phyloP scores from a whole-genome alignment of 352 stramenopile genomes.

The Halophytophthora polymorphica region DNA sequence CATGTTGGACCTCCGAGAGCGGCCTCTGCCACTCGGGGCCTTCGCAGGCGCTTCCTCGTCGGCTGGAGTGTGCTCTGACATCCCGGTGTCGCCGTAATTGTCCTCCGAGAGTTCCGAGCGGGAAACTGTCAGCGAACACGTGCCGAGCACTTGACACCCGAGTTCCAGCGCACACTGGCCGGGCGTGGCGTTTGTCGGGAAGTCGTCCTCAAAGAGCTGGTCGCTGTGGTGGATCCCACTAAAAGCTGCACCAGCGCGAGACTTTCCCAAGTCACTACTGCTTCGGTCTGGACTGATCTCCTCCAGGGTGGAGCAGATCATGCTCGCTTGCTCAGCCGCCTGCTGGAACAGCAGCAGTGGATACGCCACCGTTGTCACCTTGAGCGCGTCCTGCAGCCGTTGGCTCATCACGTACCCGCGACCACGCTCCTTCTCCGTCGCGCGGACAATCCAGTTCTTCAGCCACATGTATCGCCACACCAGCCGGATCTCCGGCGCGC shows the following conservation, averaged over 20 bases:
- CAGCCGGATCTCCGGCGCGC: constrained; percentile 59
- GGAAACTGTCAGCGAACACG: constrained; percentile 44
- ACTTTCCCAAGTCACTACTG: constrained; percentile 6
- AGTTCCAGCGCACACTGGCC: constrained; percentile 71
- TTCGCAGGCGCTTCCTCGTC: constrained; percentile 12
- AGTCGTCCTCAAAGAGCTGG: constrained; percentile 60
- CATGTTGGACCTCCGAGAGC: constrained; percentile 14
- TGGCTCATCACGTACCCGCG: constrained; percentile 65
- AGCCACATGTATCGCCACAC: constrained; percentile 86
- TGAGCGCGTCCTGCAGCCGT: constrained; percentile 64
- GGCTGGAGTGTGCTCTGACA: constrained; percentile 3
- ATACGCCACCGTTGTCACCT: constrained; percentile 66
- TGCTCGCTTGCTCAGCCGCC: constrained; percentile 68
- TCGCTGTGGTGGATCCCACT: constrained; percentile 21
- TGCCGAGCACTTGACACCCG: constrained; percentile 60
- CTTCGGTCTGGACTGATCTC: constrained; percentile 30
- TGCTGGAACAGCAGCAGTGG: constrained; percentile 70
- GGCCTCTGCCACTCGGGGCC: constrained; percentile 18
- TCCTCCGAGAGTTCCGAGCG: constrained; percentile 24
- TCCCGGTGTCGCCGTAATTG: constrained; percentile 14
- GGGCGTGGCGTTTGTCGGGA: constrained; percentile 63
- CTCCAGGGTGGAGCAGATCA: constrained; percentile 62
- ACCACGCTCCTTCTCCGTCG: constrained; percentile 64
- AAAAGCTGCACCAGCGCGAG: background rate
- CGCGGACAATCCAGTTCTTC: constrained; percentile 82